phyloP scores from a whole-genome alignment of 2,329 filamentous ascomycete genomes.

The Escovopsis sp. region DNA sequence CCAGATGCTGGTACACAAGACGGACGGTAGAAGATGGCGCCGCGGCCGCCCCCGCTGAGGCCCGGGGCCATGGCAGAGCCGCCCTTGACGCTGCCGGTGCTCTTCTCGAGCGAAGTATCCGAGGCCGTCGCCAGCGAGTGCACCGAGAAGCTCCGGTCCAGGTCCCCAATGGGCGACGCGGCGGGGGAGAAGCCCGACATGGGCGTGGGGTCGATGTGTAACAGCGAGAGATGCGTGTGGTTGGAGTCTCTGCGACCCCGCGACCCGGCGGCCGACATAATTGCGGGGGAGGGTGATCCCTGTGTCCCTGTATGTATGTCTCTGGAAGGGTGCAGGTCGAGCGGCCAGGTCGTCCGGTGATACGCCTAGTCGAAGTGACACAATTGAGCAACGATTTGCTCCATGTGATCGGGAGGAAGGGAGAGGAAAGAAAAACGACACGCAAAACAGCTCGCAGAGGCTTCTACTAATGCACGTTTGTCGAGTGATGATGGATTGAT shows the following conservation, averaged over 20 bases:
- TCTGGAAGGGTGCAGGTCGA: background rate
- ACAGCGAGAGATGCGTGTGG: slow-evolving; percentile 49
- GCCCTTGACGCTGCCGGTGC: slow-evolving; percentile 19
- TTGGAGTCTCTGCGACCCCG: slow-evolving; percentile 26
- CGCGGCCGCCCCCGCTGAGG: slow-evolving; percentile 44
- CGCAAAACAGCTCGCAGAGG: background rate
- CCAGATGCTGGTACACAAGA: slow-evolving; percentile 6
- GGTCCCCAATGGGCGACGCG: slow-evolving; percentile 10
- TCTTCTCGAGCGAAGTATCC: slow-evolving; percentile 12
- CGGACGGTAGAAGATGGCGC: slow-evolving; percentile 63
- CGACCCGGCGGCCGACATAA: slow-evolving; percentile 4
- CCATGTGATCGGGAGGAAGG: background rate
- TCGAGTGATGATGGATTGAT: no score
- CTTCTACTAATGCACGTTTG: no score
- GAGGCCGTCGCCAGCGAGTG: slow-evolving; percentile 17
- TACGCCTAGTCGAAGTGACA: no score
- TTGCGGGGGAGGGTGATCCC: background rate
- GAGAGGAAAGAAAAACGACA: slow-evolving; percentile 1
- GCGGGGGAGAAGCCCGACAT: slow-evolving; percentile 37
- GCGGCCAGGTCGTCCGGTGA: no score
- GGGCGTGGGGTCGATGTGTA: slow-evolving; percentile 69
- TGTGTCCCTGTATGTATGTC: background rate
- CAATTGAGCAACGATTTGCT: no score
- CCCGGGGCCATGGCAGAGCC: slow-evolving; percentile 35
- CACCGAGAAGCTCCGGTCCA: slow-evolving; percentile 1